These are phyloP conservation scores for Globisporangium echinulatum DNA, from an alignment of 352 stramenopile genomes.

Conservation along the genomic window DNA sequence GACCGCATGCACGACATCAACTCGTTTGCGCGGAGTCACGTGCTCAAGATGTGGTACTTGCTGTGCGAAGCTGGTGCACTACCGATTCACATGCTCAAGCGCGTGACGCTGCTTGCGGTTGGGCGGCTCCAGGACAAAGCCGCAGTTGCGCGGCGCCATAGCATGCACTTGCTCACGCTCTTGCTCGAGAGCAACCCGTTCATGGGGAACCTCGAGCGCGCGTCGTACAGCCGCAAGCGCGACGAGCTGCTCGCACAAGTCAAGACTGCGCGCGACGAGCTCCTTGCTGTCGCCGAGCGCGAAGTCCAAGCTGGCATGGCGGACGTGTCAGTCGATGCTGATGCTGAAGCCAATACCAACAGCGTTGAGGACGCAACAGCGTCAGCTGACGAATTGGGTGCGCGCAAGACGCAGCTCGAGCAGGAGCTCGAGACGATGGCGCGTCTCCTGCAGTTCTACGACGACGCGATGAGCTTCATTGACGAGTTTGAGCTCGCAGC, in stretches of 20 bases:
- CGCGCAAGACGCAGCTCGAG: constrained; percentile 40
- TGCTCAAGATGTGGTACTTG: constrained; percentile 88
- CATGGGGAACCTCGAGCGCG: constrained; percentile 83
- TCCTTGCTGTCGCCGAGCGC: constrained; percentile 79
- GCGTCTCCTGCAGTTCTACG: constrained; percentile 87
- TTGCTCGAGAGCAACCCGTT: constrained; percentile 94
- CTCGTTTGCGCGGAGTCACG: constrained; percentile 88
- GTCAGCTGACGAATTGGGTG: constrained; percentile 5
- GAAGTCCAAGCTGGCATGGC: constrained; percentile 53
- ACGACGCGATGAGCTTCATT: constrained; percentile 91
- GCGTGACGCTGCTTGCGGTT: constrained; percentile 72
- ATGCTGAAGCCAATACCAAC: not conserved
- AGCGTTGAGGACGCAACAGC: not conserved
- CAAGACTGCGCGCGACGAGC: constrained; percentile 55
- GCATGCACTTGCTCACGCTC: constrained; percentile 80
- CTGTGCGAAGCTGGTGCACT: constrained; percentile 83
- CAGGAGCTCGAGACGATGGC: constrained; percentile 74
- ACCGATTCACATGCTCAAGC: constrained; percentile 81
- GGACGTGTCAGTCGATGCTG: constrained; percentile 18
- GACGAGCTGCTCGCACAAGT: constrained; percentile 56
- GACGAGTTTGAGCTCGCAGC: constrained; percentile 84
- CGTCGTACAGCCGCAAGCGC: constrained; percentile 81
- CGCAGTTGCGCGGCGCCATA: constrained; percentile 88
- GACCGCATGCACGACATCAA: constrained; percentile 90
- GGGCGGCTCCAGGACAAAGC: constrained; percentile 92